phyloP scores from a whole-genome alignment of 345 rosid genomes.

The Dipteronia sinensis region DNA sequence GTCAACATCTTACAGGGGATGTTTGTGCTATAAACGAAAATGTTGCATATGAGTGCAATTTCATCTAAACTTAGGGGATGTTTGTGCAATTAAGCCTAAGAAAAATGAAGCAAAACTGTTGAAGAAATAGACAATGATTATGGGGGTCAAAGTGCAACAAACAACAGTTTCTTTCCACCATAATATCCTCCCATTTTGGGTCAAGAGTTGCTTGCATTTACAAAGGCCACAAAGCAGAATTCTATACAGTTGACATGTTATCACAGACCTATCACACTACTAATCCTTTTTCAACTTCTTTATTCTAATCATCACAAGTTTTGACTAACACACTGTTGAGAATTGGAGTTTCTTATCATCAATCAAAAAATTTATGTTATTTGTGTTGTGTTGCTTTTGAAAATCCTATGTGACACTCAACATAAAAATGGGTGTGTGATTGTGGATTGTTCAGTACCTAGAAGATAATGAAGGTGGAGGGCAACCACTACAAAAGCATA shows the following conservation, averaged over 20 bases:
- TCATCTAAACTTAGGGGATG: no score
- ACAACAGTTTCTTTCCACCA: background rate
- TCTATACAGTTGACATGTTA: no score
- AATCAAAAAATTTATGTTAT: background rate
- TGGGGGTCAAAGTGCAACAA: background rate
- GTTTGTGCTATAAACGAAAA: no score
- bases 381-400: background rate
- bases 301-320: background rate
- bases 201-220: background rate
- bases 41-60: no score
- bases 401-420: no score
- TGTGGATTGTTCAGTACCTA: background rate
- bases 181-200: background rate
- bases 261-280: no score
- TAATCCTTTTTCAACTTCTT: conserved; percentile 1
- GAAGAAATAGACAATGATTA: background rate
- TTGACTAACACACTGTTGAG: background rate
- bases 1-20: no score
- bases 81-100: no score
- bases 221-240: background rate
- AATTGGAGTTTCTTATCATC: background rate
- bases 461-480: conserved; percentile 4
- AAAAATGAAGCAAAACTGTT: background rate
- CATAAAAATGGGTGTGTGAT: no score
- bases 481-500: background rate